Base-by-base conservation (phyloP, 805 yeast species). In the Myxozyma nipponensis region DNA sequence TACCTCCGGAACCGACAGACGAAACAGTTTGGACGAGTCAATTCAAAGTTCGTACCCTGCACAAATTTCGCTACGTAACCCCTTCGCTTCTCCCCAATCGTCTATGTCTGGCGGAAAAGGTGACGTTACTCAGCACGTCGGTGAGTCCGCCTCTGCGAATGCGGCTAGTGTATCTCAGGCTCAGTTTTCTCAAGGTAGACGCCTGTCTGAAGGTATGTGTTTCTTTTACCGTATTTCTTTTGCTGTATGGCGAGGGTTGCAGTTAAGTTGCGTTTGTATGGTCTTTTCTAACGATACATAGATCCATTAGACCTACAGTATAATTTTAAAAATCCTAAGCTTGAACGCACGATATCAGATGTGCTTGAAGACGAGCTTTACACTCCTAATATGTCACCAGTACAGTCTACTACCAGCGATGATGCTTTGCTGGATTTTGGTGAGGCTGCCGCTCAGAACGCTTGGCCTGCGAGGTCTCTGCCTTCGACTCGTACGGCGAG, bases 321-420 rank as follows among this genome's bases (percentile, higher is more conserved):
- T 17, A 21, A 69, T 21, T 71, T 76, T 51, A 50, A 50, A 37
- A 54, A 54, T 28, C 83, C 82, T 23, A 65, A 69, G 15, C 67
- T 77, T 37, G 76, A 77, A 63, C 75, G 80, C 58, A 71, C 83
- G 19, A 63, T 78, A 47, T 76, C 80, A 17, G 83, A 79, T 54
- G 75, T 78, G 19, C 73, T 78, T 74, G 84, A 79, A 54, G 84
- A 80, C 48, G 84, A 79, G 52, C 66, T 79, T 26, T 78, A 78
- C 56, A 41, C 59, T 2, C 58, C 58, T 1, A 48, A 39, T 39
- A 52, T 54, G 57, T 54, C 58, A 1, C 58, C 58, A 2, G 58
- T 45, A 19, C 58, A 41, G 18, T 52, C 58, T 13, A 46, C 54
- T 9, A 34, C 54, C 10, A 43, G 50, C 18, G 58, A 54, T 40